Evolutionary conservation across 352 stramenopile species (phyloP), one percentile per base, ranked within the genome.

Genomic region (Phytophthora lateralis): DNA sequence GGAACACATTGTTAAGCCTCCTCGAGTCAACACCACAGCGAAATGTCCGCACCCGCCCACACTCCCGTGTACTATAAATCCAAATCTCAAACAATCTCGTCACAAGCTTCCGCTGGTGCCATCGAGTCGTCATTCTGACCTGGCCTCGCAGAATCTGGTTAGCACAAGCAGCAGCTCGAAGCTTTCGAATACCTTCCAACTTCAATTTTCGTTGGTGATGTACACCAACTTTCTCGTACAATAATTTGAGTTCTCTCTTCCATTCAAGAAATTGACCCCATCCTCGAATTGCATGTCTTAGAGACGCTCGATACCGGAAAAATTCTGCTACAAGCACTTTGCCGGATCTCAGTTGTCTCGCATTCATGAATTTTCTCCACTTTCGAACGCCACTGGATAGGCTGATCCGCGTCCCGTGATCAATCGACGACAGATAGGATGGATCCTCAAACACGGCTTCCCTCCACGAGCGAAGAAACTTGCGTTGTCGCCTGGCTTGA

Each of bases 261-360:
- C 35, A 48, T 6, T 35, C 18, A 14, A 64, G 43, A 50, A 63
- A 63, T 18, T 51, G 73, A 1, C 34, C 32, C 38, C 47, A 68
- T 1, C 35, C 17, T 35, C 41, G 27, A 46, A 69, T 6, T 12
- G 45, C 58, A n/a, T 43, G 41, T 20, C 30, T 42, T 54, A 70
- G 45, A 24, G 8, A 41, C 29, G 10, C 30, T 53, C 41, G 63
- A 47, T 68, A 71, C 9, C 63, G 50, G 21, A 69, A 76, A 21
- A 64, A 74, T 54, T 78, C 69, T 24, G 72, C 60, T 48, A 71
- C 20, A 1, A 80, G 29, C n/a, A 66, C 29, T 4, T 70, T 60
- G 30, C 46, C 51, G 0, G 56, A 45, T 6, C 4, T 14, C 14
- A 12, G 6, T 26, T 74, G 44, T 3, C 39, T 60, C 20, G 34